Conservation (phyloP, 1,139 yeast genomes). For the Scheffersomyces illinoinensis region DNA sequence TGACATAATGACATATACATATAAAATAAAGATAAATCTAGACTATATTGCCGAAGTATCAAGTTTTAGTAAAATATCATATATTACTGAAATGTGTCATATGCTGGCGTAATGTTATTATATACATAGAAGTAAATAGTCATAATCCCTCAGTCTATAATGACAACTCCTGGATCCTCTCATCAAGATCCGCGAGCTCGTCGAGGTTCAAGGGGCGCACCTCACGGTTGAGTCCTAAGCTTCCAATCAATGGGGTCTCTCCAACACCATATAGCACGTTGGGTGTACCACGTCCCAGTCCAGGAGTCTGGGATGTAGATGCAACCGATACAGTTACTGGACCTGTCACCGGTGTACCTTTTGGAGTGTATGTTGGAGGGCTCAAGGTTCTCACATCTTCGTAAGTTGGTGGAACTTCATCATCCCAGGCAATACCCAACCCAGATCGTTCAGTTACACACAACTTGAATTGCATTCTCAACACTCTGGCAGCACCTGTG, state of each 20-base stretch:
- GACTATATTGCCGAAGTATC: background rate
- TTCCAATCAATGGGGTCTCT: conserved; percentile 34
- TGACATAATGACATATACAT: too few species aligned
- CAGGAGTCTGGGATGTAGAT: conserved; percentile 10
- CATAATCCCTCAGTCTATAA: conserved; percentile 10
- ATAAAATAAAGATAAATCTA: too few species aligned
- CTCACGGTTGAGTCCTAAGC: conserved; percentile 19
- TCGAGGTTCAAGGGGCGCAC: conserved; percentile 23
- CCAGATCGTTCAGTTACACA: conserved; percentile 88
- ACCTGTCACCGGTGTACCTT: conserved; percentile 14
- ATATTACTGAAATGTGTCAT: background rate
- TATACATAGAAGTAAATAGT: background rate
- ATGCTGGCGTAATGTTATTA: background rate
- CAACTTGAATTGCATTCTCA: conserved; percentile 90
- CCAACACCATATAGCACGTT: conserved; percentile 49
- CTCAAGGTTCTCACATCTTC: conserved; percentile 78
- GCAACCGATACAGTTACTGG: conserved; percentile 21
- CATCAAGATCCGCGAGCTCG: conserved; percentile 32
- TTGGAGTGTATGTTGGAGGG: conserved; percentile 73
- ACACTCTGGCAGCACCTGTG: conserved; percentile 92
- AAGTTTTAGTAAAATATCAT: too few species aligned
- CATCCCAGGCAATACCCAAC: conserved; percentile 97
- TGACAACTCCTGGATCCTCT: conserved; percentile 35
- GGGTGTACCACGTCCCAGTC: conserved; percentile 30
- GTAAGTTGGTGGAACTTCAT: conserved; percentile 97